Conservation (phyloP, 148 eudicot species). For the Polygonum aviculare region DNA sequence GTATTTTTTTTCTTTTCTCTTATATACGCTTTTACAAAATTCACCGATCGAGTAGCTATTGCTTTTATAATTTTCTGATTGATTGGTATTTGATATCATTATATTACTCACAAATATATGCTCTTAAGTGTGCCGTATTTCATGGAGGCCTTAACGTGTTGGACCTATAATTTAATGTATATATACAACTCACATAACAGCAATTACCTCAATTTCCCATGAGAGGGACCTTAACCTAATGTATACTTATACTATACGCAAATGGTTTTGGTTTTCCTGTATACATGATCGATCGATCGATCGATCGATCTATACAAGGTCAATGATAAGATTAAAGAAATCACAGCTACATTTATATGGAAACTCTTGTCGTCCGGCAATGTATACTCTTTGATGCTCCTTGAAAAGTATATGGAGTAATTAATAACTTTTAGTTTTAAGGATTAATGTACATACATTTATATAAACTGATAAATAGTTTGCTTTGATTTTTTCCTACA, state of each 20-base stretch:
- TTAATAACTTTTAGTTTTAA: too few species aligned
- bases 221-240: background rate
- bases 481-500: background rate
- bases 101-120: background rate
- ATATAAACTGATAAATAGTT: background rate
- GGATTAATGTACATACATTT: too few species aligned
- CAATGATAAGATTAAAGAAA: background rate
- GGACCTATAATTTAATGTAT: background rate
- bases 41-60: too few species aligned
- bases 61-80: background rate
- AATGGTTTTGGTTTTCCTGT: background rate
- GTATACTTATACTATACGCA: background rate
- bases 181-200: background rate
- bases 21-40: too few species aligned
- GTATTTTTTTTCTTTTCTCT: too few species aligned
- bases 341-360: background rate
- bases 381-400: background rate
- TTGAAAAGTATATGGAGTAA: background rate
- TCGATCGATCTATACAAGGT: background rate
- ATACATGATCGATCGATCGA: background rate
- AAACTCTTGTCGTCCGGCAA: background rate
- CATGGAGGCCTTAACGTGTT: conserved; percentile 1
- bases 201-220: background rate
- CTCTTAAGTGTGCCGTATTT: background rate
- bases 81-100: background rate